Evolutionary conservation across 257 asterid genomes (phyloP), one percentile per base, ranked within the genome.

Genomic region (Fraxinus pennsylvanica): DNA sequence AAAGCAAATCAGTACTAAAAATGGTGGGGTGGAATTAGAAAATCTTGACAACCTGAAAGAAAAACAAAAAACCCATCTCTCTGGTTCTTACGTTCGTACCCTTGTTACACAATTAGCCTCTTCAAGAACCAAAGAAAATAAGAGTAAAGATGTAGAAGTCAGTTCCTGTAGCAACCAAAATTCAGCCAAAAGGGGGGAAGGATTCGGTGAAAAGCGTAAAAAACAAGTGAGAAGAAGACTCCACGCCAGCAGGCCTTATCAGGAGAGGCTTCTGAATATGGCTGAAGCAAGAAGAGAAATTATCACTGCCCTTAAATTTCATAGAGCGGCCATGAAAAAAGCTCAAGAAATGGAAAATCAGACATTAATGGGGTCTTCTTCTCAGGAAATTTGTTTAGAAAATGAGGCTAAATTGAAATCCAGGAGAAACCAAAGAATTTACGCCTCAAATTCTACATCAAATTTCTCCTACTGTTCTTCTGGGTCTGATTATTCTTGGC

Each of bases 281-380:
- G 99, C 99, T 14, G 99, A 96, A 84, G 99, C 97, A 6, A 87
- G 99, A 54, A 82, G 96, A 63, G 99, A 93, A 83, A 96, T 96
- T 14, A 98, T 96, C 70, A 86, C 99, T 0, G 99, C 99, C 39
- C 94, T 96, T n/a, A 93, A 96, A 87, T 96, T 89, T 78, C 99
- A 96, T 74, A 86, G 99, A 82, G 98, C 97, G 1, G 74, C 98
- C 41, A 96, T 92, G 99, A 93, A 88, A 75, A 89, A 88, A 75
- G 89, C 91, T 68, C 93, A 84, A 17, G 81, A 86, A 65, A 65
- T 74, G 66, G 90, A 82, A 79, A 69, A 66, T 61, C 89, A 68
- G 78, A 74, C 86, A 17, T 79, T 85, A 63, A 63, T 63, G 43
- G 89, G 83, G 78, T 27, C 86, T 38, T 61, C 85, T 77, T 80